Percentiles rank a stretch among this genome's conserved stretches.
These are phyloP conservation scores for Rubia yunnanensis DNA, from an alignment of 257 asterid genomes.

Conservation along the genomic window DNA sequence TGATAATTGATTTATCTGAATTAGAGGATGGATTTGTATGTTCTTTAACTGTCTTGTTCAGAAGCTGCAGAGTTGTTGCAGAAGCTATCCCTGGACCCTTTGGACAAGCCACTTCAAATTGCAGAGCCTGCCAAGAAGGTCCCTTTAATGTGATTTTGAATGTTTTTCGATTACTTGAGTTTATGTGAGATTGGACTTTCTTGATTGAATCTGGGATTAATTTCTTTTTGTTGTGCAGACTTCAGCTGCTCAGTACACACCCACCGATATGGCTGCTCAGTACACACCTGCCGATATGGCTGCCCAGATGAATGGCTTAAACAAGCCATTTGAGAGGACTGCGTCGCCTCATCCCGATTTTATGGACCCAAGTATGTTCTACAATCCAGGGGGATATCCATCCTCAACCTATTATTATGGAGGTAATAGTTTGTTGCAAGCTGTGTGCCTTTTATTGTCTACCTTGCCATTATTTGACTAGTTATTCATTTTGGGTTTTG, in stretches of 20 bases:
- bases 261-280: slow-evolving; percentile 16
- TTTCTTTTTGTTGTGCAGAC: slow-evolving; percentile 5
- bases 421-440: slow-evolving; percentile 14
- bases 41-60: slow-evolving; percentile 13
- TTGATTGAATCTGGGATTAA: neutral
- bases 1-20: neutral
- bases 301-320: slow-evolving; percentile 18
- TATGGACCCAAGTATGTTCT: slow-evolving; percentile 23
- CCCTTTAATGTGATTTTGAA: neutral
- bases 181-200: neutral
- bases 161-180: neutral
- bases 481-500: neutral
- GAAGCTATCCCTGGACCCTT: slow-evolving; percentile 25
- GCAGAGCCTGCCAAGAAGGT: slow-evolving; percentile 27
- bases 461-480: neutral
- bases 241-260: slow-evolving; percentile 21
- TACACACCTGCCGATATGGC: slow-evolving; percentile 23
- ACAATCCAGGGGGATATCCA: slow-evolving; percentile 22
- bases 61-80: slow-evolving; percentile 30
- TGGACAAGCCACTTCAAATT: slow-evolving; percentile 21
- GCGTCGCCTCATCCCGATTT: slow-evolving; percentile 24
- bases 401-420: slow-evolving; percentile 31
- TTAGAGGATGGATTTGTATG: neutral
- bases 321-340: slow-evolving; percentile 26
- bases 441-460: neutral